A percentile compares a stretch with the other conserved stretches of the same genome.
These are phyloP conservation scores for Chlamydomonas asymmetrica DNA, from an alignment of 139 green algal species.

Conservation along the genomic window DNA sequence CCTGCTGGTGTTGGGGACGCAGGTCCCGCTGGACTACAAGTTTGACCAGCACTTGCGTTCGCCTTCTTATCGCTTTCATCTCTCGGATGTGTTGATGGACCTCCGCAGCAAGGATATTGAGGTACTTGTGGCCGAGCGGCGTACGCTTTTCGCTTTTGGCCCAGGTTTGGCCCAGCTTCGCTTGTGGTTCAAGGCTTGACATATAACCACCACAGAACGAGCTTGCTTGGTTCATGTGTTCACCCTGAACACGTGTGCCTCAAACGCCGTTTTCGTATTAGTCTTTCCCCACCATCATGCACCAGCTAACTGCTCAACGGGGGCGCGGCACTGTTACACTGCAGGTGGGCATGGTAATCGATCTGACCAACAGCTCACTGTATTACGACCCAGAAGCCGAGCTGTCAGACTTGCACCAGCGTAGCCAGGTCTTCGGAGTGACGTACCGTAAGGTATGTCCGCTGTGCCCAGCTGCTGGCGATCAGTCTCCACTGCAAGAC, in stretches of 20 bases:
- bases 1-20: not conserved
- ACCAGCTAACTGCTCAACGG: not conserved
- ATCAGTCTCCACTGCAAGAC: not conserved
- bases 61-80: constrained; percentile 42
- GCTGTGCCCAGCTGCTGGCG: not conserved
- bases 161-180: not conserved
- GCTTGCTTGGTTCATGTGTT: too few relatives aligned
- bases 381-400: constrained; percentile 88
- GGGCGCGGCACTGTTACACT: not conserved
- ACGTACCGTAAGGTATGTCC: not conserved
- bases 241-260: not conserved
- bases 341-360: constrained; percentile 82
- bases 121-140: constrained; percentile 6
- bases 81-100: constrained; percentile 34
- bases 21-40: constrained; percentile 52
- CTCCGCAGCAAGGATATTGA: constrained; percentile 28
- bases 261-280: not conserved
- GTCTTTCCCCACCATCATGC: not conserved
- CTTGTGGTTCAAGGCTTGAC: not conserved
- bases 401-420: not conserved
- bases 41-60: constrained; percentile 37
- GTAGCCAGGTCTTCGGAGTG: not conserved
- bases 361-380: constrained; percentile 88
- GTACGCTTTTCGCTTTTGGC: not conserved
- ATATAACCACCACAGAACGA: not conserved